Percentiles rank a stretch among this genome's conserved stretches.
These are phyloP conservation scores for Vitellaria paradoxa DNA, from an alignment of 179 eudicot genomes.

Conservation along the genomic window DNA sequence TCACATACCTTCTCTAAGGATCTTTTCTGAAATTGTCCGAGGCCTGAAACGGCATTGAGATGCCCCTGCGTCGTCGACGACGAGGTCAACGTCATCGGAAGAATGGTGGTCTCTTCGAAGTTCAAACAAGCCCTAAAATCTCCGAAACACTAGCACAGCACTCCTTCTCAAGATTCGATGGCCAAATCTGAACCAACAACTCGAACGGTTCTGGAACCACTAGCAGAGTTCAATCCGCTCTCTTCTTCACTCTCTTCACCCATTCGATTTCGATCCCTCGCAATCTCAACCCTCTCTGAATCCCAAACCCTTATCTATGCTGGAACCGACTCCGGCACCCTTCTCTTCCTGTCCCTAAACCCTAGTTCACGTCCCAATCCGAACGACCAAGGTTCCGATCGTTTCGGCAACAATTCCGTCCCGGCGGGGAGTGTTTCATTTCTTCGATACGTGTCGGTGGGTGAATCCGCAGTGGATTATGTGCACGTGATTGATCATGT, in stretches of 20 bases:
- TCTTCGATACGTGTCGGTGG: conserved; percentile 30
- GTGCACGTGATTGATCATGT: conserved; percentile 42
- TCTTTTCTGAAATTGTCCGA: too few species aligned
- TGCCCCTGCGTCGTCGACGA: too few species aligned
- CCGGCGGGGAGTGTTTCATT: conserved; percentile 23
- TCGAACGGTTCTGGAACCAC: conserved; percentile 46
- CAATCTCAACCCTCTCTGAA: conserved; percentile 42
- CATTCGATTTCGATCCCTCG: conserved; percentile 33
- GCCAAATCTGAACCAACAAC: conserved; percentile 48
- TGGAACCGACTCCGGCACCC: conserved; percentile 64
- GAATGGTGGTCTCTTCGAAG: conserved; percentile 22
- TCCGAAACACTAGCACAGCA: neutral
- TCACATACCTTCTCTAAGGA: too few species aligned
- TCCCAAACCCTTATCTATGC: conserved; percentile 50
- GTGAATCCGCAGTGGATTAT: conserved; percentile 31
- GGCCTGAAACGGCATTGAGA: neutral
- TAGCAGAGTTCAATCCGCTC: conserved; percentile 45
- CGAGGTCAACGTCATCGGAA: too few species aligned
- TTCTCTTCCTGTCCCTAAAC: conserved; percentile 48
- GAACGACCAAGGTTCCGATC: neutral
- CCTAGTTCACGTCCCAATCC: conserved; percentile 20
- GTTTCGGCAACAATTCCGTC: conserved; percentile 3
- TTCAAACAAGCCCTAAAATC: neutral
- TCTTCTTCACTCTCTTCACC: conserved; percentile 17
- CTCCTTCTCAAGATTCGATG: conserved; percentile 20